Evolutionary conservation across 1,284 basidiomycete species (phyloP), one percentile per base, ranked within the genome.

Genomic region (Puccinia polysora): DNA sequence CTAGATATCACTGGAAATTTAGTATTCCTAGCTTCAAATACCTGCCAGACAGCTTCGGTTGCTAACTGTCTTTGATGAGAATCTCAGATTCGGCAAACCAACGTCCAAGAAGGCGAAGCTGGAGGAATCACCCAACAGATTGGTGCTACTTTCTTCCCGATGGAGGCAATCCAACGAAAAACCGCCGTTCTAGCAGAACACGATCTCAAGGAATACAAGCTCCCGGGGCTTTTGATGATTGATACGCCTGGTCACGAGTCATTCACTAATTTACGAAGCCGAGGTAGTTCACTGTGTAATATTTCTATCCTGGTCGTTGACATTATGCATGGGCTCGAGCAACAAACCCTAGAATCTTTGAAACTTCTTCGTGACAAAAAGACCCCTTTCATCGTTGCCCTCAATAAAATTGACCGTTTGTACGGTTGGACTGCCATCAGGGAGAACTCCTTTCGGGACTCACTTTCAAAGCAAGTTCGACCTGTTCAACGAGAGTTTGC

Each of bases 81-180:
- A 50, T 25, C 20, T 36, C 43, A 60, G 91, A 97, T 99, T 80
- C 93, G 96, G 77, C 95, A 98, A 88, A 98, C 95, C 7, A 97
- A 97, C 77, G 96, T 99, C 20, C 95, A 98, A 83, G 95, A 97
- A 81, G 96, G 96, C 73, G 96, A 99, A 85, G 96, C 96, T 1
- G 96, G 96, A 79, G 96, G 96, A 84, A 99, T 99, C 80, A 99
- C 96, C 0, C 96, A 98, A 82, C 96, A 99, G 80, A 99, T 99
- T 77, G 96, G 96, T 84, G 96, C 96, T n/a, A 99, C 96, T 0
- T 99, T 96, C 84, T 98, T 99, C 87, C 96, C 96, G 58, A 88
- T 89, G 60, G 90, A 94, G n/a, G 92, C 93, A 6, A 96, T 99
- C 80, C 87, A 89, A 81, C 86, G 86, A 70, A 98, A 98, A 84